Conservation (phyloP, 441 rosid genomes). For the Capsella rubella region DNA sequence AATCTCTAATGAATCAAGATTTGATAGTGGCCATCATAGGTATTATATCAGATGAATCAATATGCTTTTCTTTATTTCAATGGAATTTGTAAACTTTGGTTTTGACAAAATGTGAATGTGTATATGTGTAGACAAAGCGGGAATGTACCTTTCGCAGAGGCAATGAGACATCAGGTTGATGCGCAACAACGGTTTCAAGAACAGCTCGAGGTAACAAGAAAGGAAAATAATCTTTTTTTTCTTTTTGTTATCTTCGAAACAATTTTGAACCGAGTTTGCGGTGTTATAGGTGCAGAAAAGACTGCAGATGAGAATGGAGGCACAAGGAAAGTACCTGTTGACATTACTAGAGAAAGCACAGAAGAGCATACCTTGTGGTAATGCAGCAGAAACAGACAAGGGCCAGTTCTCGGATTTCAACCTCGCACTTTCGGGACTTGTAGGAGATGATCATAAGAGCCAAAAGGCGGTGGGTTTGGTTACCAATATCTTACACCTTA, state of each 20-base stretch:
- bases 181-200: conserved; percentile 67
- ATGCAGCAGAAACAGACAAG: conserved; percentile 45
- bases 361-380: conserved; percentile 50
- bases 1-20: conserved; percentile 47
- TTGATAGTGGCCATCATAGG: conserved; percentile 51
- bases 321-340: conserved; percentile 71
- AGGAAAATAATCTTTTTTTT: background rate
- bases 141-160: conserved; percentile 58
- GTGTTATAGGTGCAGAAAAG: conserved; percentile 59
- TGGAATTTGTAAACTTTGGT: conserved; percentile 13
- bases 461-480: conserved; percentile 19
- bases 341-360: conserved; percentile 71
- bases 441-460: conserved; percentile 45
- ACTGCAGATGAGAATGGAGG: conserved; percentile 74
- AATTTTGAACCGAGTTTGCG: background rate
- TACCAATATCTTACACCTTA: conserved; percentile 22
- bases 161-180: conserved; percentile 61
- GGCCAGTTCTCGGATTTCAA: conserved; percentile 55
- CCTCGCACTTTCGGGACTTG: conserved; percentile 51
- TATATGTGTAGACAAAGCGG: conserved; percentile 46
- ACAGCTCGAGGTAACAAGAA: conserved; percentile 73
- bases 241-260: background rate
- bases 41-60: conserved; percentile 17
- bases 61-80: background rate
- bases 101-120: conserved; percentile 25